Percentiles rank a stretch among this genome's conserved stretches.
These are phyloP conservation scores for Cotoneaster glaucophyllus DNA, from an alignment of 306 rosid genomes.

Conservation along the genomic window DNA sequence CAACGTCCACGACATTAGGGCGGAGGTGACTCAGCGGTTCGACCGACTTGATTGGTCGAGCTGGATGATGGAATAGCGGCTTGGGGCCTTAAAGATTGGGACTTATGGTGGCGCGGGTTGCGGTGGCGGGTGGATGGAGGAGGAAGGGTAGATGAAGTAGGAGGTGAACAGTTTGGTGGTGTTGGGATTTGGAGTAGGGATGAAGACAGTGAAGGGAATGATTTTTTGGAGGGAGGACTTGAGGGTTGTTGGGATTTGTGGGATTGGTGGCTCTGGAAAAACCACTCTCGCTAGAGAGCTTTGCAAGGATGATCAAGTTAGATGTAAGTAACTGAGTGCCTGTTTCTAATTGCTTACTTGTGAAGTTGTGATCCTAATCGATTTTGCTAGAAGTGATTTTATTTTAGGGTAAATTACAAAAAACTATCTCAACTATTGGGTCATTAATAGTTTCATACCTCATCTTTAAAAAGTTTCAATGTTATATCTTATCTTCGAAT, in stretches of 20 bases:
- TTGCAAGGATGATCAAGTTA: constrained; percentile 55
- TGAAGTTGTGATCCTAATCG: too few relatives aligned
- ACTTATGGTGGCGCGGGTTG: constrained; percentile 34
- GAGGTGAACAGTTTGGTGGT: constrained; percentile 35
- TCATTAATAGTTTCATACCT: too few relatives aligned
- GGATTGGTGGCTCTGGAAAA: constrained; percentile 92
- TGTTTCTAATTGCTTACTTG: too few relatives aligned
- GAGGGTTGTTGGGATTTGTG: constrained; percentile 53
- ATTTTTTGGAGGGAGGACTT: constrained; percentile 37
- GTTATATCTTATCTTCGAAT: too few relatives aligned
- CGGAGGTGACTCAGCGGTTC: constrained; percentile 48
- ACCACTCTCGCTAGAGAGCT: constrained; percentile 79
- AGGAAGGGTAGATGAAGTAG: constrained; percentile 27
- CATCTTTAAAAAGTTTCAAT: too few relatives aligned
- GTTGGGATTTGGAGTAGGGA: constrained; percentile 56
- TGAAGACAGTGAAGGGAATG: constrained; percentile 60
- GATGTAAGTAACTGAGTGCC: constrained; percentile 40
- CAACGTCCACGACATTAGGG: constrained; percentile 54
- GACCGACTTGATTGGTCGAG: constrained; percentile 42
- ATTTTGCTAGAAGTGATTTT: too few relatives aligned
- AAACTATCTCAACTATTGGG: too few relatives aligned
- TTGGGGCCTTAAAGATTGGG: constrained; percentile 60
- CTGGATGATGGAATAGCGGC: constrained; percentile 39
- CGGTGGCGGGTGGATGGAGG: constrained; percentile 33
- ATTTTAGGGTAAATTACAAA: too few relatives aligned